Evolutionary conservation across 331 rosid species (phyloP).

Genomic region (Malus hybrid): DNA sequence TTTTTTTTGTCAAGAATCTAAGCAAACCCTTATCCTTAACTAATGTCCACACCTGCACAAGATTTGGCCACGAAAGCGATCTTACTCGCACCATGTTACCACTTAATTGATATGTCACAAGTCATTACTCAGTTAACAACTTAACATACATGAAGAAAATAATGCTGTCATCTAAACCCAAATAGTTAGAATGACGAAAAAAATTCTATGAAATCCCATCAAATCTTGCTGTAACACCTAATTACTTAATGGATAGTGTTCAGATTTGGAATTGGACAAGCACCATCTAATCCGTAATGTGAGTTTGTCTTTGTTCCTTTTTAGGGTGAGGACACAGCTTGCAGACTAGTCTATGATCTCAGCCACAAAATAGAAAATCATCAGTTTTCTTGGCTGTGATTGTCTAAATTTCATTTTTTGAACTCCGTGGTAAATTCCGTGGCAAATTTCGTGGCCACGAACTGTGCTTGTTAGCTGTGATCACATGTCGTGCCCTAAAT

Average conservation of each 20-base stretch:
- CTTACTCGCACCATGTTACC: not conserved
- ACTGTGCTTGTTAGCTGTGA: constrained; percentile 5
- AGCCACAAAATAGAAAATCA: constrained; percentile 14
- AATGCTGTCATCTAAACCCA: not conserved
- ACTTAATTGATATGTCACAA: not conserved
- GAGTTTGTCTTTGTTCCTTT: constrained; percentile 5
- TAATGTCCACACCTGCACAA: not conserved
- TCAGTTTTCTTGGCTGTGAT: not conserved
- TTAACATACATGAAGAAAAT: not conserved
- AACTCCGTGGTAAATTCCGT: not conserved
- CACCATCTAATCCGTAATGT: not conserved
- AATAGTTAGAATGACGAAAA: not conserved
- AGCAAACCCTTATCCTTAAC: not conserved
- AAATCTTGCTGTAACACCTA: not conserved
- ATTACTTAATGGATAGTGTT: not conserved
- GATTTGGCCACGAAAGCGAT: constrained; percentile 9
- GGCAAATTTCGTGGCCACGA: not conserved
- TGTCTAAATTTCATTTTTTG: not conserved
- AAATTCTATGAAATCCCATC: not conserved
- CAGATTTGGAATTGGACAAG: not conserved
- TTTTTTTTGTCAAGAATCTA: not conserved
- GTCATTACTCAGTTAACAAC: not conserved
- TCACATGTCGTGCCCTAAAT: constrained; percentile 34
- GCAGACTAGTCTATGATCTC: not conserved
- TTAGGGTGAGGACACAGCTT: constrained; percentile 15